Evolutionary conservation across 805 yeast species (phyloP), one percentile per base, ranked within the genome.

Genomic region (Torulaspora indica): DNA sequence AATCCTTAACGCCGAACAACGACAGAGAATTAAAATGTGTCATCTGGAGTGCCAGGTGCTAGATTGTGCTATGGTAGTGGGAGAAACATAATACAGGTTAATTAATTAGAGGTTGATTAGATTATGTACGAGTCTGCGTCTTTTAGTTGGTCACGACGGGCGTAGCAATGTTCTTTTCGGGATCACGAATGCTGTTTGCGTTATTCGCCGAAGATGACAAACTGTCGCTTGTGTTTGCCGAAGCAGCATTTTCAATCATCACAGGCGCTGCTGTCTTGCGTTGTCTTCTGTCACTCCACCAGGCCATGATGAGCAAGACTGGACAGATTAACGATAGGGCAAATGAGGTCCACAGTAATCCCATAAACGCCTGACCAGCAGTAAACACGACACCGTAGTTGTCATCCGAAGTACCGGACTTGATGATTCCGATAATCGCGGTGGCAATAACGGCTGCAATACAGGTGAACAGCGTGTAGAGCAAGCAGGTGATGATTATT

Each of bases 341-440:
- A 42, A 63, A 63, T 2, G 61, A 58, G 14, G 62, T 45, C 68
- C 69, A 64, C 5, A 55, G 38, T 29, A 63, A 40, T 32, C 67
- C 68, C 32, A 48, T 43, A 43, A 51, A 56, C 6, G 65, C 57
- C 32, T 51, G 35, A 25, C 61, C 61, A 8, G 48, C 38, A 7
- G 45, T 52, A 42, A 56, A 55, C 24, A 47, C 45, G 17, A 63
- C 68, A 40, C 55, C 56, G 49, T 51, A 64, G 15, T 51, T 47
- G 40, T 64, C 69, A 3, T 57, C 50, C 8, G 57, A 47, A 17
- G 63, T 57, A 50, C 67, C 68, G 6, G 55, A 47, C 30, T 63
- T 63, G 48, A 64, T 61, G 27, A 62, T 55, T 20, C 54, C 53
- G 35, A 57, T 45, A 35, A 63, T 52, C 15, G 55, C 62, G 6